Evolutionary conservation across 2,329 filamentous ascomycete species (phyloP).

Genomic region (Fusarium nygamai): DNA sequence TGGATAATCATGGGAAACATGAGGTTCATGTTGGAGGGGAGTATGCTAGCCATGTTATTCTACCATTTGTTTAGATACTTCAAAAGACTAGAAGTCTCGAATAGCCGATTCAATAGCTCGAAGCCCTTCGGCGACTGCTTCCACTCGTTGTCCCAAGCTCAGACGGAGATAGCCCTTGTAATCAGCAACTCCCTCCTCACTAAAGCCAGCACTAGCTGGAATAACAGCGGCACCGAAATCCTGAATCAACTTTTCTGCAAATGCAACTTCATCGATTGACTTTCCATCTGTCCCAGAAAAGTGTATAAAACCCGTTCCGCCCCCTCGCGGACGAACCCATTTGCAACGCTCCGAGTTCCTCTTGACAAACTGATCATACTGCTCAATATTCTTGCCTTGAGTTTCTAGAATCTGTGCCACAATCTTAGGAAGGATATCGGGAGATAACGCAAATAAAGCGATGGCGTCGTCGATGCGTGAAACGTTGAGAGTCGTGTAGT

Average conservation of each 20-base stretch:
- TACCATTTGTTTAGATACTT: background rate
- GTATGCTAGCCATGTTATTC: background rate
- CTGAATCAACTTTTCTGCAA: background rate
- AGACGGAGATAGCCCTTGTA: background rate
- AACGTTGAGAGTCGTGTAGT: background rate
- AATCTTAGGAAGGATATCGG: background rate
- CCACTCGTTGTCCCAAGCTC: background rate
- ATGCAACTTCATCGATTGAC: background rate
- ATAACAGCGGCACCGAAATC: background rate
- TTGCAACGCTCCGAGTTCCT: background rate
- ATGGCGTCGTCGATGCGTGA: background rate
- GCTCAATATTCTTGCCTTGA: background rate
- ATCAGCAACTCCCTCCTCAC: background rate
- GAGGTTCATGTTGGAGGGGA: background rate
- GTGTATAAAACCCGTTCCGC: background rate
- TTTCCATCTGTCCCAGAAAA: background rate
- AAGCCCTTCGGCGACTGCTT: background rate
- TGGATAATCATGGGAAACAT: conserved; percentile 5
- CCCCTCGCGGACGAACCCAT: background rate
- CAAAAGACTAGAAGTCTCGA: background rate
- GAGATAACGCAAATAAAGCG: background rate
- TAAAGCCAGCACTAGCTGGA: background rate
- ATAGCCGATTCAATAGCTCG: background rate
- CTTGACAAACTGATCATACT: background rate
- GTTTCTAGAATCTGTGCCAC: background rate